Base-by-base conservation (phyloP, 805 yeast species). In the Citeromyces matritensis region DNA sequence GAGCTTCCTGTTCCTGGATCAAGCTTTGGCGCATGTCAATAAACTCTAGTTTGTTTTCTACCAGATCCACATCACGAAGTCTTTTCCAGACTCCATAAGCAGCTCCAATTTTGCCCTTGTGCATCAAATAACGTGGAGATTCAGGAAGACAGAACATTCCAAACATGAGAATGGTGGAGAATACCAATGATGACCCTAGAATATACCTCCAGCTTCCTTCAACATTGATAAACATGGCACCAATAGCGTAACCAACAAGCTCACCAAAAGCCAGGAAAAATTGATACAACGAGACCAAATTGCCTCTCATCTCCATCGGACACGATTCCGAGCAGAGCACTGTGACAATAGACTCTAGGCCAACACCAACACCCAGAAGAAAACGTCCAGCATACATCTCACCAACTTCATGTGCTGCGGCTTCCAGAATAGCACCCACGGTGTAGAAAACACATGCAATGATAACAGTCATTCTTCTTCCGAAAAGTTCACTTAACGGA, bases 291-390 rank as follows among this genome's bases (percentile, higher is more conserved):
- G 74, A 58, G 41, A 73, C 24, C 42, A 44, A 7, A 39, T 69
- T 23, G 77, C 80, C 34, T 75, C 60, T 14, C 78, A 68, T 33
- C 83, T 83, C 48, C 86, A 63, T 34, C 77, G 67, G 65, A 14
- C 78, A 73, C 45, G 78, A 79, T 7, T 83, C 75, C 51, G 73
- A 76, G 50, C 76, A 77, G 47, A 78, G 58, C 24, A 91, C 91
- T 15, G 75, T 78, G 33, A 76, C 61, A 27, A 80, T 80, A 10
- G 84, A 69, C 32, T 75, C 57, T 38, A 72, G 65, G 35, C 91
- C 91, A 33, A 78, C 80, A 21, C 78, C 77, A 4, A 75, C 38
- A 21, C 93, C 88, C 26, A 77, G 68, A 36, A 78, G 57, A 13
- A 65, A 69, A 42, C 85, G 58, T 11, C 83, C 84, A 10, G 66